Evolutionary conservation across 1,284 basidiomycete genomes (phyloP).

Genomic region (Moesziomyces parantarcticus): DNA sequence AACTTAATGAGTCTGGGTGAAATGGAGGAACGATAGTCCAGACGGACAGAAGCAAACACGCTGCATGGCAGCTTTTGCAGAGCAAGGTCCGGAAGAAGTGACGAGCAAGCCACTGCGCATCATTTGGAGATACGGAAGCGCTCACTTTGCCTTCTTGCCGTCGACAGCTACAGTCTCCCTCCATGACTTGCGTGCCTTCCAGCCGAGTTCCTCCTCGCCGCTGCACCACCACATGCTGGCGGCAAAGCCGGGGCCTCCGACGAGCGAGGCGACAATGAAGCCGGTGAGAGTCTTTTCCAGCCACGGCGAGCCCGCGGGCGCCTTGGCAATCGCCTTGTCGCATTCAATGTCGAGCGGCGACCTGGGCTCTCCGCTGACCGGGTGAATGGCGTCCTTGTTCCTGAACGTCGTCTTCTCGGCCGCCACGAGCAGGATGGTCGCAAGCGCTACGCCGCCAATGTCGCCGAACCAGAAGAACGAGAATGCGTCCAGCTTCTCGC

Average conservation of each 20-base stretch:
- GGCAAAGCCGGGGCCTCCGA: slow-evolving; percentile 46
- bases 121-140: too few species aligned
- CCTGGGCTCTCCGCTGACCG: slow-evolving; percentile 31
- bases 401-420: slow-evolving; percentile 42
- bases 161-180: slow-evolving; percentile 48
- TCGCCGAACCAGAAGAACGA: slow-evolving; percentile 47
- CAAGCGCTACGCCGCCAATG: slow-evolving; percentile 19
- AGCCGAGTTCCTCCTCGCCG: slow-evolving; percentile 53
- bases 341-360: slow-evolving; percentile 46
- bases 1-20: too few species aligned
- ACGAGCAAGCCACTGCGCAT: too few species aligned
- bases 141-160: slow-evolving; percentile 47
- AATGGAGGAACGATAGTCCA: too few species aligned
- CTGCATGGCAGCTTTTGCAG: too few species aligned
- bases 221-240: slow-evolving; percentile 57
- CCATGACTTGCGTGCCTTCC: slow-evolving; percentile 54
- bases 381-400: slow-evolving; percentile 29
- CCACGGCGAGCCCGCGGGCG: slow-evolving; percentile 46
- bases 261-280: slow-evolving; percentile 22
- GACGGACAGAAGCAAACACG: too few species aligned
- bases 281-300: slow-evolving; percentile 42
- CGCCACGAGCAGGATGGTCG: slow-evolving; percentile 24
- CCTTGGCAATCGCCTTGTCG: slow-evolving; percentile 49
- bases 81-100: too few species aligned
- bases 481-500: slow-evolving; percentile 28